Evolutionary conservation across 23 red algal genomes (phyloP).

Genomic region (Gracilariopsis chorda): DNA sequence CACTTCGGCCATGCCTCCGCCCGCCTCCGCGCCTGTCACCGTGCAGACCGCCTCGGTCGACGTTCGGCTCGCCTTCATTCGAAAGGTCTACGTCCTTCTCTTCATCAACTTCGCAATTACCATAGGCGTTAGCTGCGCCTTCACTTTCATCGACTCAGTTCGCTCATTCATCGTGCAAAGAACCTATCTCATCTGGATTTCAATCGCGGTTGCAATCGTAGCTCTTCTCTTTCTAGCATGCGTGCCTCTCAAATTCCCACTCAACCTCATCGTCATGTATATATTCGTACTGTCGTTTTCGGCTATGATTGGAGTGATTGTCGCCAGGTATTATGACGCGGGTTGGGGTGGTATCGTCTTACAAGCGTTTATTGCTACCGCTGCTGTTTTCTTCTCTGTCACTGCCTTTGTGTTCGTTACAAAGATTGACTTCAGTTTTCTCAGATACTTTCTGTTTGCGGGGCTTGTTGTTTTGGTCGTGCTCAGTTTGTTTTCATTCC

Average conservation of each 20-base stretch:
- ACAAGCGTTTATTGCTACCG: slow-evolving; percentile 78
- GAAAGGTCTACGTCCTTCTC: slow-evolving; percentile 93
- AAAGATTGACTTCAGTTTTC: slow-evolving; percentile 98
- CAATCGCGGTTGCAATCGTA: slow-evolving; percentile 49
- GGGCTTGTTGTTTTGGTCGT: slow-evolving; percentile 70
- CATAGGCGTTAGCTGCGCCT: slow-evolving; percentile 60
- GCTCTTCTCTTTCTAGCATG: slow-evolving; percentile 63
- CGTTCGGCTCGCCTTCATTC: slow-evolving; percentile 87
- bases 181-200: slow-evolving; percentile 41
- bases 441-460: slow-evolving; percentile 80
- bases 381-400: slow-evolving; percentile 59
- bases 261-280: slow-evolving; percentile 69
- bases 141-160: slow-evolving; percentile 70
- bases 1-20: not conserved
- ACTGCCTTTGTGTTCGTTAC: slow-evolving; percentile 83
- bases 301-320: slow-evolving; percentile 70
- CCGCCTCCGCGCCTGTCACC: slow-evolving; percentile 23
- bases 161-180: slow-evolving; percentile 32
- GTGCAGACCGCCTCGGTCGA: slow-evolving; percentile 22
- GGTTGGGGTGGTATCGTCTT: slow-evolving; percentile 77
- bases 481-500: slow-evolving; percentile 61
- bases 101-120: slow-evolving; percentile 86
- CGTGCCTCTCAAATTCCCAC: slow-evolving; percentile 57
- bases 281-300: slow-evolving; percentile 46
- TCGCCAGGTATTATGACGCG: slow-evolving; percentile 56